A percentile compares a stretch with the other conserved stretches of the same genome.
These are phyloP conservation scores for Pulveroboletus sp. DNA, from an alignment of 768 basidiomycete species.

Conservation along the genomic window DNA sequence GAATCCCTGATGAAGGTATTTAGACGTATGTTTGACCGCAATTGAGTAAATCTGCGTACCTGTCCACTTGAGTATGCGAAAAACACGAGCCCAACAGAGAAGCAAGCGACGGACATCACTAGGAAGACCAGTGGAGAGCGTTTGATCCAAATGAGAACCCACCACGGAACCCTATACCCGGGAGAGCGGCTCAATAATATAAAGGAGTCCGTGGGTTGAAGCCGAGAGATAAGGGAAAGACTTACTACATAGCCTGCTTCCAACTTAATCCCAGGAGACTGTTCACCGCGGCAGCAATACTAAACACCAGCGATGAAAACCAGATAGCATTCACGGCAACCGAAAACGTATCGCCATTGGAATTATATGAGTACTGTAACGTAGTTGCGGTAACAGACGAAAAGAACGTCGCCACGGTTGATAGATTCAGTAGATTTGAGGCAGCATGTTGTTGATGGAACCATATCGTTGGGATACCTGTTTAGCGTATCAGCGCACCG, in stretches of 20 bases:
- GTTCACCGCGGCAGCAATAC: conserved; percentile 52
- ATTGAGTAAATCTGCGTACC: conserved; percentile 36
- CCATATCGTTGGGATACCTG: conserved; percentile 33
- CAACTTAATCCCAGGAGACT: conserved; percentile 48
- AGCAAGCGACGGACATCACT: conserved; percentile 77
- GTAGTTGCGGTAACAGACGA: conserved; percentile 49
- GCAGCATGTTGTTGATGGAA: conserved; percentile 51
- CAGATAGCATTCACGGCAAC: conserved; percentile 48
- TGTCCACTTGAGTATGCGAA: conserved; percentile 73
- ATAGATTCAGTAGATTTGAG: conserved; percentile 44
- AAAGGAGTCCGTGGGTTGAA: conserved; percentile 12
- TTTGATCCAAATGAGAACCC: conserved; percentile 78
- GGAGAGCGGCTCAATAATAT: conserved; percentile 42
- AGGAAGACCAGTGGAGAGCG: conserved; percentile 78
- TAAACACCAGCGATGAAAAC: conserved; percentile 53
- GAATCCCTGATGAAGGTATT: conserved; percentile 36
- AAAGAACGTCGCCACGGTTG: conserved; percentile 52
- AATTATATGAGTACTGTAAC: conserved; percentile 33
- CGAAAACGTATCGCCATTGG: conserved; percentile 32
- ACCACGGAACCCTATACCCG: conserved; percentile 53
- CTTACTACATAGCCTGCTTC: conserved; percentile 56
- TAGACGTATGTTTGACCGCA: conserved; percentile 17
- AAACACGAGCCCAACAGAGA: conserved; percentile 73
- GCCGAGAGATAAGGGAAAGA: conserved; percentile 13
- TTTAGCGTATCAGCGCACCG: conserved; percentile 29